Evolutionary conservation across 108 stramenopile genomes (phyloP).

Genomic region (Asterionellopsis glacialis): DNA sequence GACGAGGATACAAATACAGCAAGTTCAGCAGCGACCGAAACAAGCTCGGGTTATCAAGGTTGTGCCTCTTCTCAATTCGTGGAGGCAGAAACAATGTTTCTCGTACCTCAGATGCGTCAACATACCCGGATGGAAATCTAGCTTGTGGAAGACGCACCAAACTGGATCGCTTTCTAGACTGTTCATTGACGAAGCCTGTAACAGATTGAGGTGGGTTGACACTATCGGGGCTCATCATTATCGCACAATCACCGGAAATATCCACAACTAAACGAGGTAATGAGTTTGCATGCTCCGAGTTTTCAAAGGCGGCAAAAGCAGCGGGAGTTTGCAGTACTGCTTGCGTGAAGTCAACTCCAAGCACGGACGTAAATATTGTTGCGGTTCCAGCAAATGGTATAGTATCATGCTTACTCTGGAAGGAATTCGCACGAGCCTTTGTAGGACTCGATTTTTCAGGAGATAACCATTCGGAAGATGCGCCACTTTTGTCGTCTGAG

Average conservation of each 20-base stretch:
- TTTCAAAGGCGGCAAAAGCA: conserved; percentile 18
- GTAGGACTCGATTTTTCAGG: background rate
- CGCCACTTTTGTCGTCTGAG: background rate
- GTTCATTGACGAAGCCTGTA: conserved; percentile 3
- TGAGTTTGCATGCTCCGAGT: background rate
- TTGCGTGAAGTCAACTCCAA: conserved; percentile 67
- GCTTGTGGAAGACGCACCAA: conserved; percentile 64
- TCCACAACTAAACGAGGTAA: conserved; percentile 63
- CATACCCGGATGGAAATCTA: conserved; percentile 40
- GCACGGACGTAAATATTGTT: conserved; percentile 47
- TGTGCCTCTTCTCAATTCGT: conserved; percentile 39
- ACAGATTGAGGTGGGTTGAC: background rate
- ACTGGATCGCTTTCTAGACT: conserved; percentile 47
- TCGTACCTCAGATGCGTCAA: conserved; percentile 60
- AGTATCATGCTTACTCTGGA: background rate
- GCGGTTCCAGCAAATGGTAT: conserved; percentile 9
- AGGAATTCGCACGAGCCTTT: background rate
- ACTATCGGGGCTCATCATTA: conserved; percentile 42
- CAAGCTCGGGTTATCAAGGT: conserved; percentile 35
- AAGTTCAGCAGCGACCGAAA: conserved; percentile 57
- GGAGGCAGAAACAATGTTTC: conserved; percentile 75
- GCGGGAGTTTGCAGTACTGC: conserved; percentile 53
- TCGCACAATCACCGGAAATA: conserved; percentile 68
- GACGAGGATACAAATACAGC: conserved; percentile 71
- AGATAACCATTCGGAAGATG: background rate